Percentiles rank a stretch among this genome's conserved stretches.
phyloP scores from a whole-genome alignment of 116 monocot genomes.

The Papilionanthe hybrid region DNA sequence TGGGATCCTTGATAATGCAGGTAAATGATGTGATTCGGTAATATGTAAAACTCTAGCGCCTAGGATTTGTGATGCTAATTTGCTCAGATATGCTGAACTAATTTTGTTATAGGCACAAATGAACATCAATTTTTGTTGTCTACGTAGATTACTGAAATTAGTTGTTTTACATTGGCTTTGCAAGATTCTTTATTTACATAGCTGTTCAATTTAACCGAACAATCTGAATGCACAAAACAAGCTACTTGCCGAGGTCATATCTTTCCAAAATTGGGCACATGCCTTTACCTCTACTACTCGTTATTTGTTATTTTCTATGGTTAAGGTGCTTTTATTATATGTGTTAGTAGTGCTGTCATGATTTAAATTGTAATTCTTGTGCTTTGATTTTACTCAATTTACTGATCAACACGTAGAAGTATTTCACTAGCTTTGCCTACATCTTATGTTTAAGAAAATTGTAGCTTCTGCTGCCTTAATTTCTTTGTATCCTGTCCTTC shows the following conservation, averaged over 20 bases:
- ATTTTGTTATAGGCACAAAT: too few relatives aligned
- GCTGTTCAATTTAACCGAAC: not conserved
- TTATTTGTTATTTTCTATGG: not conserved
- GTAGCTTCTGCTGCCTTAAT: not conserved
- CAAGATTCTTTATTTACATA: too few relatives aligned
- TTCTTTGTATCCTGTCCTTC: not conserved
- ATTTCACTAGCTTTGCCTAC: too few relatives aligned
- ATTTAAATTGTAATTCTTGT: not conserved
- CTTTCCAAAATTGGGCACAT: not conserved
- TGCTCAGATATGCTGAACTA: too few relatives aligned
- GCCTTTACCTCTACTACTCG: not conserved
- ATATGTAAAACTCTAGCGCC: too few relatives aligned
- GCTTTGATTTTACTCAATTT: not conserved
- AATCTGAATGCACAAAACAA: not conserved
- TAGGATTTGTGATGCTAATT: too few relatives aligned
- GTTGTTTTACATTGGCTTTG: too few relatives aligned
- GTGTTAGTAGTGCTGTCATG: not conserved
- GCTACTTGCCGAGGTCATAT: not conserved
- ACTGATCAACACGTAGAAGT: too few relatives aligned
- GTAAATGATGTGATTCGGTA: too few relatives aligned
- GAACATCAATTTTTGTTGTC: too few relatives aligned
- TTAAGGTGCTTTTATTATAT: not conserved
- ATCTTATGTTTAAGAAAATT: not conserved
- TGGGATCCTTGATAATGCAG: too few relatives aligned
- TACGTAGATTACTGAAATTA: too few relatives aligned